These are phyloP conservation scores for Firmiana major DNA, from an alignment of 345 rosid genomes.

Conservation along the genomic window DNA sequence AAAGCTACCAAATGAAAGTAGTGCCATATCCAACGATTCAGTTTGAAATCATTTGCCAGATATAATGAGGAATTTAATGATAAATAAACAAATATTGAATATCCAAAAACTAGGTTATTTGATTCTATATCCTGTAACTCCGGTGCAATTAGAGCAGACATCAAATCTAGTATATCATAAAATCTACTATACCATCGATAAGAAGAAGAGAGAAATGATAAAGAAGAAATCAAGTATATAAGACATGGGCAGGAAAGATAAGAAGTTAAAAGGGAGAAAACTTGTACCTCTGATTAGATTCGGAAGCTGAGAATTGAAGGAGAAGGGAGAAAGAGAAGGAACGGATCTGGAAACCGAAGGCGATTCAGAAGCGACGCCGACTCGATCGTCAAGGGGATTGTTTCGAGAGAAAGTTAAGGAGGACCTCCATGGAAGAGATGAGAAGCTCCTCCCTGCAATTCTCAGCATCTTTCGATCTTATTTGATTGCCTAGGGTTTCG, in stretches of 20 bases:
- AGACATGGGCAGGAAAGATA: neutral
- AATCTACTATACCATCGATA: neutral
- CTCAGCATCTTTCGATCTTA: constrained; percentile 51
- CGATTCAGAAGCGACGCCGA: constrained; percentile 13
- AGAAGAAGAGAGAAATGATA: neutral
- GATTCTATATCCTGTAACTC: neutral
- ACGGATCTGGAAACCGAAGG: constrained; percentile 35
- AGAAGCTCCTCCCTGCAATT: constrained; percentile 58
- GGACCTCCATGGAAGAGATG: constrained; percentile 28
- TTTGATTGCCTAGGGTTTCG: constrained; percentile 7
- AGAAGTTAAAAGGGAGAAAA: neutral
- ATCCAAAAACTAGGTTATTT: neutral
- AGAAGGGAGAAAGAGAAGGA: constrained; percentile 20
- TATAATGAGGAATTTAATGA: neutral
- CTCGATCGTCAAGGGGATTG: constrained; percentile 25
- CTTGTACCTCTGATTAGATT: constrained; percentile 55
- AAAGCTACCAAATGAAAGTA: too few relatives aligned
- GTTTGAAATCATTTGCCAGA: neutral
- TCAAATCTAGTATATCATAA: neutral
- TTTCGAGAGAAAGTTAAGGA: constrained; percentile 33
- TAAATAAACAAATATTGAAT: neutral
- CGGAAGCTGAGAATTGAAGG: constrained; percentile 27
- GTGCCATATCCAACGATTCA: too few relatives aligned
- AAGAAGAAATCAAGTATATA: neutral
- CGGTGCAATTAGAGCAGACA: neutral